A percentile compares a stretch with the other conserved stretches of the same genome.
phyloP scores from a whole-genome alignment of 495 filamentous ascomycete species.

The Hyaloscypha hepaticicola region DNA sequence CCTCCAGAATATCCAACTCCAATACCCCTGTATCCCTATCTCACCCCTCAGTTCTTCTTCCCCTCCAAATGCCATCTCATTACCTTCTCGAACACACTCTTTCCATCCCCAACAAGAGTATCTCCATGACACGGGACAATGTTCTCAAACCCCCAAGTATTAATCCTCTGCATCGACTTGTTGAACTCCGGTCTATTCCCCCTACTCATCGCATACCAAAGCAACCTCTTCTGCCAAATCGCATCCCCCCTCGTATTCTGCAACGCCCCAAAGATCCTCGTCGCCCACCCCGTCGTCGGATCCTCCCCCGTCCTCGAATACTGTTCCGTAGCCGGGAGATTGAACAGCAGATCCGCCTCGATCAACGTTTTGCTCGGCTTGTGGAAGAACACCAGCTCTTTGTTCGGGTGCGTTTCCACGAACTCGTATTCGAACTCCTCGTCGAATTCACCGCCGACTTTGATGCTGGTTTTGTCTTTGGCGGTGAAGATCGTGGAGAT shows the following conservation, averaged over 20 bases:
- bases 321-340: constrained; percentile 85
- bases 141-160: constrained; percentile 80
- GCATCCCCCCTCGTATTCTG: constrained; percentile 62
- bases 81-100: constrained; percentile 74
- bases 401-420: constrained; percentile 74
- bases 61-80: constrained; percentile 81
- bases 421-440: constrained; percentile 84
- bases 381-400: constrained; percentile 84
- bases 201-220: constrained; percentile 73
- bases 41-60: constrained; percentile 35
- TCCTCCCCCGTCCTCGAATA: constrained; percentile 60
- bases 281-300: constrained; percentile 57
- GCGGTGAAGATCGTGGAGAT: constrained; percentile 69
- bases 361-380: constrained; percentile 81
- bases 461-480: constrained; percentile 46
- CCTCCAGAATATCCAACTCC: too few relatives aligned
- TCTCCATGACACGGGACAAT: constrained; percentile 95
- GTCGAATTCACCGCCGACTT: constrained; percentile 76
- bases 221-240: constrained; percentile 73
- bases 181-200: constrained; percentile 66
- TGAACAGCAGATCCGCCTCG: constrained; percentile 89
- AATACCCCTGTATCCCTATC: neutral
- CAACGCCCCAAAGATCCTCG: constrained; percentile 59
- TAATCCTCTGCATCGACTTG: constrained; percentile 65
- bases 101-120: constrained; percentile 73